Evolutionary conservation across 176 grass and related monocot genomes (phyloP).

Genomic region (Thalia dealbata): DNA sequence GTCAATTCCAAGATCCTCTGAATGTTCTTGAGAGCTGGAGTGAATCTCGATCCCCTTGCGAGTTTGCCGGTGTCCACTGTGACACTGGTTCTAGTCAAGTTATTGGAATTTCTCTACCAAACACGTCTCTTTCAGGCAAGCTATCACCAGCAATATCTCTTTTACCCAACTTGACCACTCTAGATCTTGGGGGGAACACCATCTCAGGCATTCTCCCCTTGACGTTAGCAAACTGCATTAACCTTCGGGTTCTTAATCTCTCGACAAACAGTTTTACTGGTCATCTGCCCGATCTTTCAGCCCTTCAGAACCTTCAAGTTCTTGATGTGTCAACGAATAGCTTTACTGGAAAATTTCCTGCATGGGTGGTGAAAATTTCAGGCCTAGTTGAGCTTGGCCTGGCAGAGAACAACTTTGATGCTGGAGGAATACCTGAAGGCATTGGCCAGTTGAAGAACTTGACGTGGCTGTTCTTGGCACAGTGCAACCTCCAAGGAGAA

Average conservation of each 20-base stretch:
- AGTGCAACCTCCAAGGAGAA: conserved; percentile 71
- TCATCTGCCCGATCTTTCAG: conserved; percentile 64
- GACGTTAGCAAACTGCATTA: conserved; percentile 50
- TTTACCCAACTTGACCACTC: conserved; percentile 35
- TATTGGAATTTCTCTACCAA: conserved; percentile 51
- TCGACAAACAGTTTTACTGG: conserved; percentile 60
- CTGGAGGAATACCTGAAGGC: conserved; percentile 51
- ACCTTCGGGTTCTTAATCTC: conserved; percentile 70
- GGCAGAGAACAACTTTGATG: conserved; percentile 70
- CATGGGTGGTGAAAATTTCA: conserved; percentile 46
- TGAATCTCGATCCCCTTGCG: conserved; percentile 37
- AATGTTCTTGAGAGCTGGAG: conserved; percentile 57
- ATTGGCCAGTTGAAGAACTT: conserved; percentile 75
- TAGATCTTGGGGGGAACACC: conserved; percentile 62
- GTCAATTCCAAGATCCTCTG: conserved; percentile 55
- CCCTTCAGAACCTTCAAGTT: conserved; percentile 43
- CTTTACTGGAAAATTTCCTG: conserved; percentile 58
- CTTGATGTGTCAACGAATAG: conserved; percentile 82
- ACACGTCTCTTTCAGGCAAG: conserved; percentile 61
- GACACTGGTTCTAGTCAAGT: conserved; percentile 40
- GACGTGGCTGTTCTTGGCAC: conserved; percentile 71
- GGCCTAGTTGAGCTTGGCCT: conserved; percentile 50
- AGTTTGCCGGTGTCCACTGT: conserved; percentile 66
- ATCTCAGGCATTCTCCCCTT: conserved; percentile 57
- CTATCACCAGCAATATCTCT: conserved; percentile 61